phyloP scores from a whole-genome alignment of 192 early-diverging fungal genomes.

The Podila epicladia region DNA sequence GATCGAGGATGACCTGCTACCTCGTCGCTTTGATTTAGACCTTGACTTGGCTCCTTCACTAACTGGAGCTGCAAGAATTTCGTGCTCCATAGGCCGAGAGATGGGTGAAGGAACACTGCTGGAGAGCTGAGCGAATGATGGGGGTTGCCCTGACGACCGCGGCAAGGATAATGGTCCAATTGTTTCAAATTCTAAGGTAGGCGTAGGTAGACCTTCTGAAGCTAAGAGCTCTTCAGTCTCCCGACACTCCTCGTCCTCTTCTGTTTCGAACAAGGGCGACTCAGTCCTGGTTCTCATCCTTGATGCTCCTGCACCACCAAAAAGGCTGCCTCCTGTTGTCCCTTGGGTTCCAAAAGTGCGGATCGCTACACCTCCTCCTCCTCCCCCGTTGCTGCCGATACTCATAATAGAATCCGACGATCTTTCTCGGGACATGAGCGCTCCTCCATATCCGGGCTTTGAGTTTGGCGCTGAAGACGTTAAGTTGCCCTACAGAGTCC shows the following conservation, averaged over 20 bases:
- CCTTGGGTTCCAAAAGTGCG: slow-evolving; percentile 2
- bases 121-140: neutral
- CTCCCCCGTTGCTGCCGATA: slow-evolving; percentile 3
- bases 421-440: slow-evolving; percentile 24
- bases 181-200: neutral
- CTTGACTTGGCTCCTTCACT: slow-evolving; percentile 3
- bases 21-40: neutral
- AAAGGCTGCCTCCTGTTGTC: slow-evolving; percentile 15
- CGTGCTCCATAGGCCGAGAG: slow-evolving; percentile 4
- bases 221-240: slow-evolving; percentile 42
- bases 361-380: neutral
- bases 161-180: neutral
- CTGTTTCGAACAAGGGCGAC: slow-evolving; percentile 37
- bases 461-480: slow-evolving; percentile 16
- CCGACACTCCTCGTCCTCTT: slow-evolving; percentile 24
- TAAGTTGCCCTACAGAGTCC: slow-evolving; percentile 29
- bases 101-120: slow-evolving; percentile 12
- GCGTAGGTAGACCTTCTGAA: slow-evolving; percentile 2
- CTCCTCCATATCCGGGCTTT: neutral
- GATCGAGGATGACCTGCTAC: slow-evolving; percentile 18
- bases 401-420: slow-evolving; percentile 30
- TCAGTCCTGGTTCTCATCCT: slow-evolving; percentile 43
- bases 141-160: neutral
- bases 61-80: neutral
- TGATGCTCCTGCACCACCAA: slow-evolving; percentile 30